Evolutionary conservation across 169 alveolate genomes (phyloP).

Genomic region (Plasmodium falciparum): DNA sequence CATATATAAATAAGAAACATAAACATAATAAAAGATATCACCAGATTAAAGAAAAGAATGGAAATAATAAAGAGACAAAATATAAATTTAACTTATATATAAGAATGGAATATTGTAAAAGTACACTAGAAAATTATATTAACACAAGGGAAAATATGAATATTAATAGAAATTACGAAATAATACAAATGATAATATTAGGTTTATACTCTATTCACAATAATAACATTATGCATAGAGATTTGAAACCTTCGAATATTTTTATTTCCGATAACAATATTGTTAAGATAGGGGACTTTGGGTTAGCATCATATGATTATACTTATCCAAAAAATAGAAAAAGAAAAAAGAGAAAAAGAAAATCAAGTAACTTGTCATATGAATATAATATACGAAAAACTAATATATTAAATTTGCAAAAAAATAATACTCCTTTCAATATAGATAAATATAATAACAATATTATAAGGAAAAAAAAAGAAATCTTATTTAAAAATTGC

Average conservation of each 20-base stretch:
- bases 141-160: conserved; percentile 26
- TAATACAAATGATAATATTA: conserved; percentile 41
- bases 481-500: too few species aligned
- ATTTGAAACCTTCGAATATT: conserved; percentile 57
- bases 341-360: neutral
- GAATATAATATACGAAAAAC: neutral
- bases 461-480: neutral
- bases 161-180: conserved; percentile 42
- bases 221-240: conserved; percentile 59
- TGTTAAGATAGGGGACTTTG: conserved; percentile 65
- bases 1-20: conserved; percentile 5
- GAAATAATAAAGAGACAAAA: neutral
- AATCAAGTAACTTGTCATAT: neutral
- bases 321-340: neutral
- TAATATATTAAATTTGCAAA: neutral
- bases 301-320: conserved; percentile 53
- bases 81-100: conserved; percentile 48
- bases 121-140: conserved; percentile 47
- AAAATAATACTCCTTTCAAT: neutral
- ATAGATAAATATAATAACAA: neutral
- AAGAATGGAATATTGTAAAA: conserved; percentile 62
- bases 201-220: conserved; percentile 58
- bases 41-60: neutral
- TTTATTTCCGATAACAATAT: conserved; percentile 42
- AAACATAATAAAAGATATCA: conserved; percentile 1